Percentiles rank a stretch among this genome's conserved stretches.
These are phyloP conservation scores for Euclidium syriacum DNA, from an alignment of 345 rosid genomes.

Conservation along the genomic window DNA sequence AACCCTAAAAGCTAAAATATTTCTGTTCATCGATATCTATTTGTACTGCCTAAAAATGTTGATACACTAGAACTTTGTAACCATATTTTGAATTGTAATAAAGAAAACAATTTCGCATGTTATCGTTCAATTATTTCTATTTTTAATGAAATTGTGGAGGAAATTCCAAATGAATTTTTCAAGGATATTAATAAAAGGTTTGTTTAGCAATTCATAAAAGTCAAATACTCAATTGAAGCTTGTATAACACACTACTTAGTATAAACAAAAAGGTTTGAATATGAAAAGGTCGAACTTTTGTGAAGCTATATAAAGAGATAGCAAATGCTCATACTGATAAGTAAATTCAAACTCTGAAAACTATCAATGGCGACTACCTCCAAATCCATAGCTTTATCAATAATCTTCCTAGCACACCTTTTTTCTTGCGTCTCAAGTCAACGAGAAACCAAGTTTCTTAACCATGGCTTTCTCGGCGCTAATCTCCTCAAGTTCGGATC, in stretches of 20 bases:
- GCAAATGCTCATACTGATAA: conserved; percentile 22
- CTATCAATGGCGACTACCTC: not conserved
- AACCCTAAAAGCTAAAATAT: no score
- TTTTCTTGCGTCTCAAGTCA: conserved; percentile 25
- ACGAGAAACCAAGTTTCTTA: conserved; percentile 30
- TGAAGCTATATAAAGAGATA: conserved; percentile 13
- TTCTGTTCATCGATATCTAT: no score
- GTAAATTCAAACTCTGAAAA: no score
- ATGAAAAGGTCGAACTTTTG: not conserved
- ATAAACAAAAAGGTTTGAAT: conserved; percentile 15
- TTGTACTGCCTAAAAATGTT: no score
- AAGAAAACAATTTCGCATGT: no score
- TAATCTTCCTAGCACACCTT: not conserved
- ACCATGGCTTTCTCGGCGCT: conserved; percentile 38
- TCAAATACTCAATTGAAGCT: conserved; percentile 4
- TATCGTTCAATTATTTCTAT: not conserved
- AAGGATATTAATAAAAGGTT: not conserved
- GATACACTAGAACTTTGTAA: no score
- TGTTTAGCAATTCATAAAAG: conserved; percentile 10
- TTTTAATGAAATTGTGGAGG: not conserved
- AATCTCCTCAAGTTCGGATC: conserved; percentile 36
- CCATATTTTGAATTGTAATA: no score
- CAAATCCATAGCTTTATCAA: conserved; percentile 1
- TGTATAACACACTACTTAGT: not conserved
- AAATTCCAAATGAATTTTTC: not conserved